Percentiles rank a stretch among this genome's conserved stretches.
phyloP scores from a whole-genome alignment of 2,329 filamentous ascomycete species.

The Clonostachys chloroleuca region DNA sequence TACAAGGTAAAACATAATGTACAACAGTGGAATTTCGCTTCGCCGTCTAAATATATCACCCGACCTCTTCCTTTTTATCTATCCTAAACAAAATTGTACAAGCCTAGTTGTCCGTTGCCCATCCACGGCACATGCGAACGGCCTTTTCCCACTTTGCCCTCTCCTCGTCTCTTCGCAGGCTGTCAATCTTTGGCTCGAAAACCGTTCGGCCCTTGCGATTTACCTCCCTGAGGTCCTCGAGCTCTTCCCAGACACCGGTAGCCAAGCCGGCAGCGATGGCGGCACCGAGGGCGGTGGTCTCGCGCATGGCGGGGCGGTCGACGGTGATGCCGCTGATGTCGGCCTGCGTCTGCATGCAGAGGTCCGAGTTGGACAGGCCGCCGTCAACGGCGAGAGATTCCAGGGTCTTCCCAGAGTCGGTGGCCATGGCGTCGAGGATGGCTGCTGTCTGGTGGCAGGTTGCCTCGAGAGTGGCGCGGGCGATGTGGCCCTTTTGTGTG shows the following conservation, averaged over 20 bases:
- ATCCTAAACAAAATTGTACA: constrained; percentile 5
- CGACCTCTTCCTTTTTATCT: too few species aligned
- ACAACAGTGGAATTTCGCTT: too few species aligned
- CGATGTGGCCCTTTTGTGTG: constrained; percentile 73
- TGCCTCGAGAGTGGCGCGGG: constrained; percentile 74
- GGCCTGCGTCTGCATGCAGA: constrained; percentile 77
- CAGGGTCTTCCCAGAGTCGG: constrained; percentile 70
- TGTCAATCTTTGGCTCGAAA: constrained; percentile 63
- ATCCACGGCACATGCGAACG: constrained; percentile 74
- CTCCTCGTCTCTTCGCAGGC: constrained; percentile 54
- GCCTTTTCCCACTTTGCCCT: constrained; percentile 73
- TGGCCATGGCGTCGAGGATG: constrained; percentile 76
- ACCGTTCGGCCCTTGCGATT: constrained; percentile 65
- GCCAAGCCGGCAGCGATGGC: constrained; percentile 81
- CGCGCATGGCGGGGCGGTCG: constrained; percentile 74
- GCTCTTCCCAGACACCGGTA: constrained; percentile 68
- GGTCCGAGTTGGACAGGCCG: constrained; percentile 76
- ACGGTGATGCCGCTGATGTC: constrained; percentile 78
- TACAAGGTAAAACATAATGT: too few species aligned
- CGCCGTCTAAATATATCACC: too few species aligned
- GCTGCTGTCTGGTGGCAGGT: constrained; percentile 82
- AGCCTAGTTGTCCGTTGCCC: constrained; percentile 38
- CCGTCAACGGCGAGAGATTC: constrained; percentile 76
- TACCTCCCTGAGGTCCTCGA: constrained; percentile 67
- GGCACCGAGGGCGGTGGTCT: constrained; percentile 77